Evolutionary conservation across 179 eudicot genomes (phyloP).

Genomic region (Silene noctiflora): DNA sequence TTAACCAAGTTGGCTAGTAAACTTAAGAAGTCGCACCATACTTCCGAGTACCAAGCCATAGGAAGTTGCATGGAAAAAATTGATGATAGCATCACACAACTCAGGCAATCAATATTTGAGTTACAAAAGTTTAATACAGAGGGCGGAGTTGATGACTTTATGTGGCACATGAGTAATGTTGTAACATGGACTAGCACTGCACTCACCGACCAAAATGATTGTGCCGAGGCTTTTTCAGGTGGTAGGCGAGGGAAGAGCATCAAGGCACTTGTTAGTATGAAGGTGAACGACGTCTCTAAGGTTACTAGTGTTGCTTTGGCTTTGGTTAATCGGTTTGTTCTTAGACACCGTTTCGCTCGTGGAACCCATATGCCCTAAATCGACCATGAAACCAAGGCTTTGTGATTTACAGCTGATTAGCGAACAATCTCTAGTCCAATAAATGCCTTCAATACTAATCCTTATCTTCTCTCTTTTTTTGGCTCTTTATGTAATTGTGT

Average conservation of each 20-base stretch:
- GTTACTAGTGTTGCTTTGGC: conserved; percentile 62
- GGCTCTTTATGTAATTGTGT: background rate
- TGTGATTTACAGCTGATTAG: background rate
- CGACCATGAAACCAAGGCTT: background rate
- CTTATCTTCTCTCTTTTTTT: background rate
- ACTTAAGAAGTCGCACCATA: conserved; percentile 22
- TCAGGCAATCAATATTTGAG: conserved; percentile 45
- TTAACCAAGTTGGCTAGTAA: conserved; percentile 37
- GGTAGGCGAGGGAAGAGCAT: conserved; percentile 31
- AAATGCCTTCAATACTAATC: background rate
- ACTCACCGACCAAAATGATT: conserved; percentile 44
- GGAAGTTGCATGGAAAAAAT: conserved; percentile 51
- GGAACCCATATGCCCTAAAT: conserved; percentile 32
- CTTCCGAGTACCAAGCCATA: conserved; percentile 34
- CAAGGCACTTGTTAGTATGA: conserved; percentile 42
- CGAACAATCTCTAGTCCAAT: background rate
- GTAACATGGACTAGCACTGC: conserved; percentile 66
- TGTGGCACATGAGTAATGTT: conserved; percentile 58
- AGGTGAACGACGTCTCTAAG: conserved; percentile 50
- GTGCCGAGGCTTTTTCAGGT: conserved; percentile 46
- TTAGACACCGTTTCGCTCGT: conserved; percentile 39
- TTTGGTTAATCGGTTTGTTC: conserved; percentile 51
- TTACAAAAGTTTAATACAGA: conserved; percentile 27
- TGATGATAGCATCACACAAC: conserved; percentile 44
- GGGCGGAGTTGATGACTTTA: conserved; percentile 34